Evolutionary conservation across 78 protist genomes (phyloP).

Genomic region (Dictyostelium firmibasis): DNA sequence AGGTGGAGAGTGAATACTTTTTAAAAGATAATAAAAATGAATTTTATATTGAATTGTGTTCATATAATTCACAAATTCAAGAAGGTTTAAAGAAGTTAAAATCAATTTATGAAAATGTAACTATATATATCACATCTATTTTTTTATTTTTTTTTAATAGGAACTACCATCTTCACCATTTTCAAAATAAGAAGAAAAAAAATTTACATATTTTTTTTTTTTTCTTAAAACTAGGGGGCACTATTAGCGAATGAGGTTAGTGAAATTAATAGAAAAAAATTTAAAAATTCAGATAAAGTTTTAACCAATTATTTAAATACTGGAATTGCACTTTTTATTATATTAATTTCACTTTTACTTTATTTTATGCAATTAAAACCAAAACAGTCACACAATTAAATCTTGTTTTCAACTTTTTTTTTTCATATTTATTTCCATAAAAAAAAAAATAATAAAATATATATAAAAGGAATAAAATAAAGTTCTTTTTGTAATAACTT

Average conservation of each 20-base stretch:
- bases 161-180: too few species aligned
- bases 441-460: not conserved
- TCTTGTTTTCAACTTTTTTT: too few species aligned
- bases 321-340: not conserved
- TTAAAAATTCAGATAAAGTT: not conserved
- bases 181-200: not conserved
- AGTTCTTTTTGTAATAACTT: too few species aligned
- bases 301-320: not conserved
- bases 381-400: not conserved
- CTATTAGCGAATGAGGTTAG: not conserved
- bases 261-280: not conserved
- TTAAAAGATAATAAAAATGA: not conserved
- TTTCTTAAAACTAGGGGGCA: not conserved
- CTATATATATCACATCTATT: not conserved
- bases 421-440: too few species aligned
- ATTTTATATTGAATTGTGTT: not conserved
- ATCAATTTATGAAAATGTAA: not conserved
- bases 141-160: not conserved
- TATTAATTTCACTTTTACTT: not conserved
- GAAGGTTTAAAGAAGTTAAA: not conserved
- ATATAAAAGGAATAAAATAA: not conserved
- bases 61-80: not conserved
- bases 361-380: not conserved
- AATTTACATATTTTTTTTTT: not conserved
- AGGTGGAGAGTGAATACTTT: not conserved